Conservation (phyloP, 2,329 filamentous ascomycete species). For the Nigrospora oryzae region DNA sequence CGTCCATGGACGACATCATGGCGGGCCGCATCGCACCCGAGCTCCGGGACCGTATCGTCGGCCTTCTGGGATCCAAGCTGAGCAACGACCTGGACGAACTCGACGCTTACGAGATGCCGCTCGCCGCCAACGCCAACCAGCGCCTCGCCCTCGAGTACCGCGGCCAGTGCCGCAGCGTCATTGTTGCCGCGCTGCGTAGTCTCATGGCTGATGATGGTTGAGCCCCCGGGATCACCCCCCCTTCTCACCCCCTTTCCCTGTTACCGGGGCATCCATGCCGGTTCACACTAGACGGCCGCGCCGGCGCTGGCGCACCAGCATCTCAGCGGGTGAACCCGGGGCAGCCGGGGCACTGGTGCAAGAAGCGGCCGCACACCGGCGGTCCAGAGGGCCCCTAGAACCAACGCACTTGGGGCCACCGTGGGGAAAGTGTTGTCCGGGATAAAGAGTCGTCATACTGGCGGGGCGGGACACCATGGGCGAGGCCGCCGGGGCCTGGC, state of each 20-base stretch:
- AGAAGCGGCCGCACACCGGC: no score
- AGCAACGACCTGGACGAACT: conserved; percentile 34
- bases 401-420: no score
- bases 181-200: conserved; percentile 30
- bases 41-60: conserved; percentile 24
- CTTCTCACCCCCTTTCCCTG: background rate
- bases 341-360: no score
- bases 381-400: no score
- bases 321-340: no score
- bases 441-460: no score
- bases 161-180: conserved; percentile 35
- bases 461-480: no score
- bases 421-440: no score
- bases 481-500: no score
- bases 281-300: no score
- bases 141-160: conserved; percentile 40
- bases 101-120: conserved; percentile 31
- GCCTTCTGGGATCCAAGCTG: conserved; percentile 27
- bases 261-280: background rate
- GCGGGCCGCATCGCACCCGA: conserved; percentile 32
- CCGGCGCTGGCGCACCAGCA: no score
- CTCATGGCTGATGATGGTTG: conserved; percentile 1
- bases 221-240: conserved; percentile 10
- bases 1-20: conserved; percentile 28
- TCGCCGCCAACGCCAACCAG: conserved; percentile 35